Base-by-base conservation (phyloP, 805 yeast genomes). In the Clavispora asparagi region DNA sequence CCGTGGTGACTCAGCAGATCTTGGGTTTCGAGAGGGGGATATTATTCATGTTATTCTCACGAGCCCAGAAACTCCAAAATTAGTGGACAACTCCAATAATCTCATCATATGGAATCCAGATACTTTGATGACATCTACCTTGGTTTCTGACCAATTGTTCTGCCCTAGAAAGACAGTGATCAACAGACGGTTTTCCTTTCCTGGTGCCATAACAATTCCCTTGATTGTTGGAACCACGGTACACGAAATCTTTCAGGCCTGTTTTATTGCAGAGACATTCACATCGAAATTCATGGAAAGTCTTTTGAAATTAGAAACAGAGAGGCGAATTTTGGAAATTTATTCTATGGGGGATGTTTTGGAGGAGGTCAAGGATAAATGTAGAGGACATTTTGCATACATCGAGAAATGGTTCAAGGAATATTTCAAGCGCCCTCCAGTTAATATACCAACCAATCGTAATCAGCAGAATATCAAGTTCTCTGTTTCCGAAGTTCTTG, bases 41-140 rank as follows among this genome's bases (percentile, higher is more conserved):
- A 71, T 85, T 0, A 70, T 86, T 14, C 87, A 86, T 61, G 63
- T 85, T 6, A 70, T 86, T 10, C 76, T 83, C 6, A 73, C 75
- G 1, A 57, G 65, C 42, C 57, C 64, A 25, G 54, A 57, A 3
- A 64, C 61, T 36, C 73, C 76, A 1, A 64, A 62, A 16, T 51
- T 82, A 3, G 74, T 84, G 8, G 87, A 83, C 52, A 75, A 76
- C 47, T 65, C 73, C 30, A 75, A 75, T 28, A 81, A 85, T 53
- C 60, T 90, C n/a, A 63, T 91, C 27, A 75, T 92, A 17, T 77
- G 94, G 76, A 79, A 86, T 53, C 99, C 99, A 0, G 98, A 94
- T 60, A 65, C 79, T 4, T 65, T 94, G 11, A 66, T 92, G 0
- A 79, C 97, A 0, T 90, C 96, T 2, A 94, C 98, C 0, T 68